These are phyloP conservation scores for Taphrina confusa DNA, from an alignment of 1,139 yeast species.

Conservation along the genomic window DNA sequence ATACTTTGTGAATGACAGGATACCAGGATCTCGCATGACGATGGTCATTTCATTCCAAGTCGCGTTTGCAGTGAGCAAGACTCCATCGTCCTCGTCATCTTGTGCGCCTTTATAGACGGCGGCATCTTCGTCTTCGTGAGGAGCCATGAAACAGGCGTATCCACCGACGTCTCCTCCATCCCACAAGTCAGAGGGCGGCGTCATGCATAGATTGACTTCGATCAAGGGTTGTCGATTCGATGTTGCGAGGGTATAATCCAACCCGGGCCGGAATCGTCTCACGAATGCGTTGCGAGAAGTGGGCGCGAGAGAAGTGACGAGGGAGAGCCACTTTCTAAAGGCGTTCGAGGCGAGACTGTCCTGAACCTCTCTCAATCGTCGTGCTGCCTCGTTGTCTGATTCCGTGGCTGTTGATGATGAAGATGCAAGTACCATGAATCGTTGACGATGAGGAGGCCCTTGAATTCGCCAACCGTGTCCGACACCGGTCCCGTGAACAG, in stretches of 20 bases:
- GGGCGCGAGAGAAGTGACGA: conserved; percentile 65
- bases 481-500: conserved; percentile 60
- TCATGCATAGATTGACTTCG: conserved; percentile 48
- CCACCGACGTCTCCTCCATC: conserved; percentile 80
- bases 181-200: conserved; percentile 40
- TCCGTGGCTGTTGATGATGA: not conserved
- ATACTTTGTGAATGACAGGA: conserved; percentile 86
- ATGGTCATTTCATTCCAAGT: conserved; percentile 77
- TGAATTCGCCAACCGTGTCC: conserved; percentile 82
- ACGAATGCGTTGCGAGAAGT: conserved; percentile 67
- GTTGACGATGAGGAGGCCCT: conserved; percentile 89
- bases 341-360: conserved; percentile 51
- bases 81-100: conserved; percentile 70
- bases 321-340: conserved; percentile 69
- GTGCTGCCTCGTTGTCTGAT: not conserved
- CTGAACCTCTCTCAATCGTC: not conserved
- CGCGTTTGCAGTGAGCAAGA: conserved; percentile 77
- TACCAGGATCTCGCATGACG: conserved; percentile 79
- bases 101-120: conserved; percentile 36
- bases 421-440: conserved; percentile 61
- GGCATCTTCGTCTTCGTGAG: conserved; percentile 44
- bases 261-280: conserved; percentile 91
- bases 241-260: conserved; percentile 90
- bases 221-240: conserved; percentile 51
- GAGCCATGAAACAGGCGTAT: conserved; percentile 80